These are phyloP conservation scores for Pyrrhoderma lamaoense DNA, from an alignment of 1,284 basidiomycete species.

Conservation along the genomic window DNA sequence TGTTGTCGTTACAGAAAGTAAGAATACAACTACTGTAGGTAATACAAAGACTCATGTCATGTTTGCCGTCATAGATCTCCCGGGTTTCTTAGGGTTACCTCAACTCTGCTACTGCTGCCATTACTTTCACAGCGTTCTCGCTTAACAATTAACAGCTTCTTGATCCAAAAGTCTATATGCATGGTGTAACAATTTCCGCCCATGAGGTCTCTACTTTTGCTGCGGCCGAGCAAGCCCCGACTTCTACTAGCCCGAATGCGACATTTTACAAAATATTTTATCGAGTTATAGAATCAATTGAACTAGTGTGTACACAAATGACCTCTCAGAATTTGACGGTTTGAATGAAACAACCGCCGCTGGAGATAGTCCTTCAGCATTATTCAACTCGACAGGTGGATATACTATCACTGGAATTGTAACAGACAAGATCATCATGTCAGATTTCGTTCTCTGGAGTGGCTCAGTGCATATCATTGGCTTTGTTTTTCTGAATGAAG, in stretches of 20 bases:
- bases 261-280: constrained; percentile 41
- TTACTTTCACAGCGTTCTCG: constrained; percentile 35
- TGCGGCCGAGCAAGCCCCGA: constrained; percentile 29
- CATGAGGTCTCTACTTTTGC: constrained; percentile 49
- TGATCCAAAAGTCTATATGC: constrained; percentile 31
- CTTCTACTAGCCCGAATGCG: constrained; percentile 36
- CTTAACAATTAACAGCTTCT: constrained; percentile 33
- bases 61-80: constrained; percentile 46
- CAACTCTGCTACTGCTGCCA: constrained; percentile 35
- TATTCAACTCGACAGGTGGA: constrained; percentile 51
- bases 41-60: constrained; percentile 48
- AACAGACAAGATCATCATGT: constrained; percentile 49
- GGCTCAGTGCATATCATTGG: constrained; percentile 72
- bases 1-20: too few species aligned
- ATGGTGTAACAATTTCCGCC: constrained; percentile 68
- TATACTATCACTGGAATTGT: constrained; percentile 51
- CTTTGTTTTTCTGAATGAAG: constrained; percentile 49
- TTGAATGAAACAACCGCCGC: constrained; percentile 46
- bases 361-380: constrained; percentile 50
- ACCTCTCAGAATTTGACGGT: constrained; percentile 28
- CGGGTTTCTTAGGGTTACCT: constrained; percentile 41
- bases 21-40: constrained; percentile 37
- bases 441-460: constrained; percentile 61
- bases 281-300: constrained; percentile 70
- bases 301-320: constrained; percentile 57